phyloP scores from a whole-genome alignment of 2,329 filamentous ascomycete genomes.

The Apiospora malaysiana region DNA sequence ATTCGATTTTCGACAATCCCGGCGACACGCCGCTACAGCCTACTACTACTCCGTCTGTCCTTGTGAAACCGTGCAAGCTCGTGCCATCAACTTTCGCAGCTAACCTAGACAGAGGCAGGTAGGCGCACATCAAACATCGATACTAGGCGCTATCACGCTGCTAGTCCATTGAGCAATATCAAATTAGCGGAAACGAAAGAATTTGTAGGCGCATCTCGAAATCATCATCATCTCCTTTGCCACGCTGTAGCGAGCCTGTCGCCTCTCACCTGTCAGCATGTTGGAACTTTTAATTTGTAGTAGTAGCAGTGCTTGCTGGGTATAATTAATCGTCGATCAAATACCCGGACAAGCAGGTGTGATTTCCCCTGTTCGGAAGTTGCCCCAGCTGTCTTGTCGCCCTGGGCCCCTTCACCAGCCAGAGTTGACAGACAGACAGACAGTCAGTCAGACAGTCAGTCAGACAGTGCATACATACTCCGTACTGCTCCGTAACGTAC shows the following conservation, averaged over 20 bases:
- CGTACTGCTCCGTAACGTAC: too few relatives aligned
- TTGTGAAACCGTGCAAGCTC: background rate
- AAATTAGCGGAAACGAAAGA: background rate
- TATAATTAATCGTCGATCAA: slow-evolving; percentile 17
- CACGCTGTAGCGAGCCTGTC: background rate
- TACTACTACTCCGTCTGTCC: too few relatives aligned
- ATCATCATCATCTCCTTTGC: background rate
- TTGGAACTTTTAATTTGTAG: background rate
- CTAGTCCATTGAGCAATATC: background rate
- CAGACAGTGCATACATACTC: too few relatives aligned
- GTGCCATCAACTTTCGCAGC: background rate
- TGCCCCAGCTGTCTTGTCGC: background rate
- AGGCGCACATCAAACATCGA: background rate
- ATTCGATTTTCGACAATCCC: background rate
- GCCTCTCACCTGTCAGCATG: background rate
- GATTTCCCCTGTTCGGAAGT: background rate
- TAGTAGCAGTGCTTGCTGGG: too few relatives aligned
- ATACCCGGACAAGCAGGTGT: slow-evolving; percentile 9
- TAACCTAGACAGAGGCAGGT: too few relatives aligned
- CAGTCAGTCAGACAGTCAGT: too few relatives aligned
- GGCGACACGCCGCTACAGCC: background rate
- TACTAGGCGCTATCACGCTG: background rate
- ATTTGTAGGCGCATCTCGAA: background rate
- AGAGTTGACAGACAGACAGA: too few relatives aligned
- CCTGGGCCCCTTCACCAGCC: too few relatives aligned